These are phyloP conservation scores for Discostella stelligeroides DNA, from an alignment of 108 stramenopile species.

Conservation along the genomic window DNA sequence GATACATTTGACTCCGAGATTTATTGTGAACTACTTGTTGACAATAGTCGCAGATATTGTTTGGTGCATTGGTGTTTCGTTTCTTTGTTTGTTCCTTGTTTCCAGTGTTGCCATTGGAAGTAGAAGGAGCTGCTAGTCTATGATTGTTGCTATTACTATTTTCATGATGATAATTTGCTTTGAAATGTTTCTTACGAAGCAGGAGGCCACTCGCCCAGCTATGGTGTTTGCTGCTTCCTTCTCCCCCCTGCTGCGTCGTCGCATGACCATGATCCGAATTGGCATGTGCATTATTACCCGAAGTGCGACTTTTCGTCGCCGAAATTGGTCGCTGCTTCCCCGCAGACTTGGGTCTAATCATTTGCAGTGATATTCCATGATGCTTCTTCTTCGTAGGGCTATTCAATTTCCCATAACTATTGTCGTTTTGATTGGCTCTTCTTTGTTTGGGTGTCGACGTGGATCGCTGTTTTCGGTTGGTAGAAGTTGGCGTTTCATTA, in stretches of 20 bases:
- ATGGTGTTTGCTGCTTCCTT: background rate
- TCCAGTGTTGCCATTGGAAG: no score
- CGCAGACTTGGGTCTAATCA: slow-evolving; percentile 5
- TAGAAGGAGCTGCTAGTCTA: no score
- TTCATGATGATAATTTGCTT: no score
- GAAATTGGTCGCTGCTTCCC: slow-evolving; percentile 1
- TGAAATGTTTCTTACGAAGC: background rate
- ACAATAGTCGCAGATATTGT: slow-evolving; percentile 40
- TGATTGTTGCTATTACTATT: no score
- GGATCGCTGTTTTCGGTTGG: no score
- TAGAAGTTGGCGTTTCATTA: no score
- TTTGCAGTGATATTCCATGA: background rate
- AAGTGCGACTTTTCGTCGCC: background rate
- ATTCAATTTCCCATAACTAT: background rate
- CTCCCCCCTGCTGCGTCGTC: background rate
- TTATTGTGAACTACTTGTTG: background rate
- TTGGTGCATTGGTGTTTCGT: no score
- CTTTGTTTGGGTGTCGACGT: no score
- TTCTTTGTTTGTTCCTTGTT: no score
- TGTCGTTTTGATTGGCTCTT: background rate
- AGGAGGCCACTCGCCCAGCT: background rate
- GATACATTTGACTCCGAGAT: slow-evolving; percentile 17
- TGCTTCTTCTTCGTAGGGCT: background rate
- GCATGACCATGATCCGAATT: background rate
- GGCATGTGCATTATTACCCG: background rate